Evolutionary conservation across 108 stramenopile genomes (phyloP), one percentile per base, ranked within the genome.

Genomic region (Parmales sp.): DNA sequence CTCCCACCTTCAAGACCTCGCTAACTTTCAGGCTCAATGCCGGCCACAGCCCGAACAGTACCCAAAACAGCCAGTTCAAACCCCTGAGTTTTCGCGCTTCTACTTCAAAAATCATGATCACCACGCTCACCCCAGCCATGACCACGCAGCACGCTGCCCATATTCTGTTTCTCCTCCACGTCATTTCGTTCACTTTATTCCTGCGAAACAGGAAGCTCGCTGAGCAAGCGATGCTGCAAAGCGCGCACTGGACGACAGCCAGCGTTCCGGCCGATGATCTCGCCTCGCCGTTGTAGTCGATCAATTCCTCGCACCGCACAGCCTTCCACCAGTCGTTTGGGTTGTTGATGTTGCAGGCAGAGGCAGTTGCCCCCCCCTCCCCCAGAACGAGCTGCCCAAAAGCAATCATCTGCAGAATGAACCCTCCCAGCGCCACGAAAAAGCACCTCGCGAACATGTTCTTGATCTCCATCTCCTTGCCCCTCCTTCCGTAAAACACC

Each of bases 41-140:
- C 25, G 91, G 91, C 43, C 77, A 67, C 48, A 81, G 45, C 13
- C 64, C 64, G 66, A 78, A 74, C 22, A 82, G 19, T n/a, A 78
- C 60, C 13, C 54, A 88, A 41, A 82, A 88, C 65, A 85, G 86
- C 86, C 86, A 88, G 13, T 87, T 82, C 13, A 91, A 73, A 0
- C 50, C 68, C 37, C 66, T 63, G 23, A 78, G 41, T 16, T 67
- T 69, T 0, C 78, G 82, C 25, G 66, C 48, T 18, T 82, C 83
- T 25, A 83, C 45, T 29, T 68, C 54, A 5, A 74, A 20, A 28
- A 65, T 45, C 41, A 84, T 39, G 66, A 84, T 84, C 23, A 87
- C 26, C 1, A 74, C 37, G 39, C 80, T 64, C 23, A 80, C 13
- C 37, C 76, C 50, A 36, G 87, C 7, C 3, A 67, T 69, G 0